Evolutionary conservation across 2,329 filamentous ascomycete species (phyloP), one percentile per base, ranked within the genome.

Genomic region (Diaporthe sp.): DNA sequence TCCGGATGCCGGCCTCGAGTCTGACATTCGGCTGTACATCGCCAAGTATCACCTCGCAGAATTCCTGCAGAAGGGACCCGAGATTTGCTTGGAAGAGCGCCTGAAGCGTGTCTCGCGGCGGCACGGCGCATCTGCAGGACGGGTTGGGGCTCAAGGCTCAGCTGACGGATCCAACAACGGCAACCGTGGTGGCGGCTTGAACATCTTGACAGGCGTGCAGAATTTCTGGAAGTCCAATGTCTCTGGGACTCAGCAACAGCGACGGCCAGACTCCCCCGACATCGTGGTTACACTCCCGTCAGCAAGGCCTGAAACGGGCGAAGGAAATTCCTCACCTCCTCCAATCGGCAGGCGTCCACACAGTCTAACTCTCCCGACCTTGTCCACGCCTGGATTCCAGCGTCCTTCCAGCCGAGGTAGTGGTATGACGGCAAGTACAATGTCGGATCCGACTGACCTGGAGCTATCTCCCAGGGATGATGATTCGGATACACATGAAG

Each of bases 1-100:
- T 63, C 82, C 85, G 0, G 84, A 87, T 9, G 81, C 81, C 4
- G 81, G 81, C 42, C 76, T 79, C 20, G 81, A 82, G 1, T 83
- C 83, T 1, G 85, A 85, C 0, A 84, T 90, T 5, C 84, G 89
- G 4, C 83, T 90, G 0, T 90, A 90, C 84, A 85, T 89, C 58
- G 87, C 87, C 28, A 85, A 88, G 77, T 76, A 90, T 74, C 83
- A 87, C n/a, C 82, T 91, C 37, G 79, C 85, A 73, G 87, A 91
- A 1, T 93, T 92, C 63, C 79, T 92, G 1, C 81, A 83, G 4
- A 89, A 88, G 34, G 91, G 91, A 0, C 90, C 90, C 0, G 87
- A 91, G 10, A 82, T 82, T 25, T 92, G 90, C 76, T 80, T 92
- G 7, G 85, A 85, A 17, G 88, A 91, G 73, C 84, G 91, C 17